phyloP scores from a whole-genome alignment of 163 green algal species.

The Trebouxiophyceae sp. region DNA sequence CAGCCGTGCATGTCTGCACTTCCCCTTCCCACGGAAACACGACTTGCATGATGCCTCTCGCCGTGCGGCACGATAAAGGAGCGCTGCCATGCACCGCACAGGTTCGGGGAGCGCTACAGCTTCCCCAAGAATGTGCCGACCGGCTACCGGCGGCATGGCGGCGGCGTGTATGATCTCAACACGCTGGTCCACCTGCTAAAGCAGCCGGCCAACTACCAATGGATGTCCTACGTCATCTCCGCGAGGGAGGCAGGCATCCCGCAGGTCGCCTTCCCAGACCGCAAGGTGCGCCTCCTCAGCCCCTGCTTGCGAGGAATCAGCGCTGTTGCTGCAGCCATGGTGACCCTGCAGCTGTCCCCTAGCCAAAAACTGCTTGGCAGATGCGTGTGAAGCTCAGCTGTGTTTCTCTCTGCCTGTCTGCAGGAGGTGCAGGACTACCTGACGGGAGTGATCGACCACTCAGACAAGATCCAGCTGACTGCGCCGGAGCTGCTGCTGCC shows the following conservation, averaged over 20 bases:
- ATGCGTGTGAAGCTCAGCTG: no score
- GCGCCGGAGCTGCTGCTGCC: slow-evolving; percentile 13
- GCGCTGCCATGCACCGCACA: slow-evolving; percentile 31
- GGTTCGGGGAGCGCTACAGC: slow-evolving; percentile 28
- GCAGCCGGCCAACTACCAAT: slow-evolving; percentile 21
- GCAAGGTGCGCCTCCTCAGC: background rate
- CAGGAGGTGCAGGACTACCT: slow-evolving; percentile 51
- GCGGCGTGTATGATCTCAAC: slow-evolving; percentile 36
- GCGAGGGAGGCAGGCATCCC: background rate
- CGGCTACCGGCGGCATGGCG: slow-evolving; percentile 29
- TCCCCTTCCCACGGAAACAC: background rate
- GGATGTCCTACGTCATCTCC: background rate
- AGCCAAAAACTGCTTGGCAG: no score
- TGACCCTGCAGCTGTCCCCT: no score
- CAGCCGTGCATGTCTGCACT: background rate
- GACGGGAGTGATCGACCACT: slow-evolving; percentile 28
- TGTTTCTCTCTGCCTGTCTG: no score
- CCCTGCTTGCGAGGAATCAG: background rate
- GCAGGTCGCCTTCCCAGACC: background rate
- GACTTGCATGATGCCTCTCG: background rate
- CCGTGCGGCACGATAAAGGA: slow-evolving; percentile 1
- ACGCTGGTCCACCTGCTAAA: slow-evolving; percentile 2
- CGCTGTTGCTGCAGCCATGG: background rate
- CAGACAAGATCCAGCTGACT: slow-evolving; percentile 23
- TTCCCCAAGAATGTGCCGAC: slow-evolving; percentile 43